Base-by-base conservation (phyloP, 306 rosid genomes). In the Begonia masoniana region DNA sequence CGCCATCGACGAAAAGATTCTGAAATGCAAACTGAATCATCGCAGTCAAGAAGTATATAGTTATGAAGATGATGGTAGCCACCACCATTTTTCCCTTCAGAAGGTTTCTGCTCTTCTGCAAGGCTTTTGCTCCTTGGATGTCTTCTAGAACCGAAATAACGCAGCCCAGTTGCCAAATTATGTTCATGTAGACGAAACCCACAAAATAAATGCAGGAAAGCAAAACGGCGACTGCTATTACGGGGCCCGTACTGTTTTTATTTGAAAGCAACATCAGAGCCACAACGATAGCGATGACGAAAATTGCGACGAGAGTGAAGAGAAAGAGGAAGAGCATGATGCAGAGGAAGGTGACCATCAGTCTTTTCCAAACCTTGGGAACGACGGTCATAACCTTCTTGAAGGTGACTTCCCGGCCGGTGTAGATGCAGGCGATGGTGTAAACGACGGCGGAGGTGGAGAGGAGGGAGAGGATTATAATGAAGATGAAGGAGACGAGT, bases 391-490 rank as follows among this genome's bases (percentile, higher is more conserved):
- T 53, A 15, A 60, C 60, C 23, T 62, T 60, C 58, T 43, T 50
- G 55, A 13, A 21, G 9, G 77, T 42, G 35, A 41, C 39, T n/a
- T 59, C 59, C 43, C 19, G 57, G 52, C 51, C 55, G 11, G 77
- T 62, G 69, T 48, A 72, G 50, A 62, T 39, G 47, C 62, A 58
- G 15, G 73, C 77, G 68, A 72, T 54, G 43, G 73, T 67, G 66
- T 66, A 67, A 45, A 62, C 69, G 47, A 67, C 39, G 16, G 73
- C 77, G 15, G 77, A 23, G 62, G 73, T 72, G 46, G 77, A 66
- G 51, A 67, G 69, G 50, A 72, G 73, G 15, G 66, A 62, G 39
- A 72, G 47, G 59, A 72, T 10, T 47, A 62, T 17, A 17, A 58
- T 51, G 63, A 72, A 14, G 1, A 56, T 55, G 35, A 72, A 68